These are phyloP conservation scores for Claviceps africana DNA, from an alignment of 2,329 filamentous ascomycete species.

Conservation along the genomic window DNA sequence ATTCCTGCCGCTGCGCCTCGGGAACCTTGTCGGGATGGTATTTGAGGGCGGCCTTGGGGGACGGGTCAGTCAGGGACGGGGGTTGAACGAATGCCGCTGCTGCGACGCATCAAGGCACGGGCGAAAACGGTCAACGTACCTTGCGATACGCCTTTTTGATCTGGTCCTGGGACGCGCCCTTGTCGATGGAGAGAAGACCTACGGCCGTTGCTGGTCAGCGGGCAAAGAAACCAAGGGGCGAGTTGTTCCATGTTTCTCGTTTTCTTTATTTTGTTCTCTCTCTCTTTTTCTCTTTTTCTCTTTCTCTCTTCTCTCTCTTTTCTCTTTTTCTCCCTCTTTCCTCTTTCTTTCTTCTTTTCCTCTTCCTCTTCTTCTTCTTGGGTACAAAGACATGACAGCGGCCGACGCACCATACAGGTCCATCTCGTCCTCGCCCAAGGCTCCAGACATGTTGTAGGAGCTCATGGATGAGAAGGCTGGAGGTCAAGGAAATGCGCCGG, in stretches of 20 bases:
- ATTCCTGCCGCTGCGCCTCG: slow-evolving; percentile 68
- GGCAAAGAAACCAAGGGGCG: too few species aligned
- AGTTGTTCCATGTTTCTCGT: too few species aligned
- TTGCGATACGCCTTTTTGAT: slow-evolving; percentile 96
- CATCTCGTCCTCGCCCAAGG: slow-evolving; percentile 26
- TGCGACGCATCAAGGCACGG: not conserved
- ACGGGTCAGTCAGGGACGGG: slow-evolving; percentile 1
- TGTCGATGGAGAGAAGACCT: slow-evolving; percentile 71
- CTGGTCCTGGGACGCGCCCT: slow-evolving; percentile 58
- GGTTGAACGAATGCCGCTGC: too few species aligned
- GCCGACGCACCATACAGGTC: slow-evolving; percentile 47
- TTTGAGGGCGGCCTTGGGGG: slow-evolving; percentile 58
- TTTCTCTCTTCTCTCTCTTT: too few species aligned
- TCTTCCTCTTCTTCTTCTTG: too few species aligned
- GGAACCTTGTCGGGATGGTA: slow-evolving; percentile 94
- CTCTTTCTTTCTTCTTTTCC: too few species aligned
- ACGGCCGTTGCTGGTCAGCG: too few species aligned
- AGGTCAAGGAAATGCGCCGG: not conserved
- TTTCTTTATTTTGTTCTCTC: not conserved
- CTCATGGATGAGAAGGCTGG: not conserved
- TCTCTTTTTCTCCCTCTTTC: too few species aligned
- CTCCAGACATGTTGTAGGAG: slow-evolving; percentile 11
- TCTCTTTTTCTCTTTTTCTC: too few species aligned
- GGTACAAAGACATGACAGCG: too few species aligned
- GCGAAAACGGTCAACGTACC: slow-evolving; percentile 31